These are phyloP conservation scores for Alternaria viburni DNA, from an alignment of 2,329 filamentous ascomycete species.

Conservation along the genomic window DNA sequence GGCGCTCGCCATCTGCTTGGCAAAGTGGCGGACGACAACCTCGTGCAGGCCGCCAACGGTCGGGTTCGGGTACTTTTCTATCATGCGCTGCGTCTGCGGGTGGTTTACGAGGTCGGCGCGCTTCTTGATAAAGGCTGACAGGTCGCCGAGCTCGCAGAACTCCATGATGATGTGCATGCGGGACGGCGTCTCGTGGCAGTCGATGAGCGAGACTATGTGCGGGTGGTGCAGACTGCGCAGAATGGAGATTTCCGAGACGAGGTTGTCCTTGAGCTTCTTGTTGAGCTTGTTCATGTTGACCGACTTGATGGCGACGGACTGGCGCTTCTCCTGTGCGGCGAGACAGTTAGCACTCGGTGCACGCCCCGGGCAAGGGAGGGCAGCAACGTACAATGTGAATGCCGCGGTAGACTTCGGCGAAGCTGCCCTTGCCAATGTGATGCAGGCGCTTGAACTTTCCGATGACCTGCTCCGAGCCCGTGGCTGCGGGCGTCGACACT, in stretches of 20 bases:
- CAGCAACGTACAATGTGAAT: conserved; percentile 72
- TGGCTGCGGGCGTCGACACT: conserved; percentile 31
- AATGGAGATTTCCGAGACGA: conserved; percentile 94
- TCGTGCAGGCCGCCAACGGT: conserved; percentile 88
- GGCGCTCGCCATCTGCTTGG: conserved; percentile 92
- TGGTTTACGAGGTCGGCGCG: conserved; percentile 80
- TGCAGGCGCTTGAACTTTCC: conserved; percentile 83
- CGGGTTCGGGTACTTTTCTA: conserved; percentile 88
- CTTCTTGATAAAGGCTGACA: conserved; percentile 96
- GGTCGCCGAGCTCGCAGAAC: conserved; percentile 92
- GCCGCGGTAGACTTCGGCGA: conserved; percentile 91
- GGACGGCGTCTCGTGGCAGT: conserved; percentile 83
- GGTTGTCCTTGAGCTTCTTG: conserved; percentile 94
- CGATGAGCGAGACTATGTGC: conserved; percentile 94
- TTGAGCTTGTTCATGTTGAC: conserved; percentile 90
- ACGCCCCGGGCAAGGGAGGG: not conserved
- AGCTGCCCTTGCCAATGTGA: conserved; percentile 97
- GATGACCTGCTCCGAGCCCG: conserved; percentile 53
- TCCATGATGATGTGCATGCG: conserved; percentile 99
- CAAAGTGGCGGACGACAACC: conserved; percentile 93
- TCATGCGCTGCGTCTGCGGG: conserved; percentile 85
- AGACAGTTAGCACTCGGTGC: conserved; percentile 17
- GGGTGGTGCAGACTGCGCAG: conserved; percentile 92
- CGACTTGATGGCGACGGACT: conserved; percentile 93
- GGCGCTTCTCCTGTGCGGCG: conserved; percentile 69